Percentiles rank a stretch among this genome's conserved stretches.
Conservation (phyloP, 768 basidiomycete species). For the Calocybe cyanea region DNA sequence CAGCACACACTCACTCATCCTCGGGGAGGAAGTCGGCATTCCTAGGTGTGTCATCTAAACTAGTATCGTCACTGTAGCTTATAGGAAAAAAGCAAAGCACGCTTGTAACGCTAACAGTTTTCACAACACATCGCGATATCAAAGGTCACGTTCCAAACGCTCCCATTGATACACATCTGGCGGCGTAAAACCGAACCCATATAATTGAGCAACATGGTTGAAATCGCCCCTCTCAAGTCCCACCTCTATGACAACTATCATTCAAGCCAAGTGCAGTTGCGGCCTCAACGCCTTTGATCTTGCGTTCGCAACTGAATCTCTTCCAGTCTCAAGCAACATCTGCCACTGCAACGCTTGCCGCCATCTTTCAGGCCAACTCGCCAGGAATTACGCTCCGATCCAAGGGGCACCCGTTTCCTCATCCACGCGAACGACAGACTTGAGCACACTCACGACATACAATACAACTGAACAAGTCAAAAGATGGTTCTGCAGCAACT, state of each 20-base stretch:
- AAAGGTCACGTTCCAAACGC: too few relatives aligned
- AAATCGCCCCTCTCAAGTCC: too few relatives aligned
- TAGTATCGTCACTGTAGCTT: too few relatives aligned
- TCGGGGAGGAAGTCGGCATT: too few relatives aligned
- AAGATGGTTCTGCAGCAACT: conserved; percentile 11
- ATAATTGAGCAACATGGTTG: too few relatives aligned
- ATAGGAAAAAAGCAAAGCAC: too few relatives aligned
- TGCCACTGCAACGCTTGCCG: conserved; percentile 27
- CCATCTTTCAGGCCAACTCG: conserved; percentile 21
- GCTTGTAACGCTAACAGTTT: too few relatives aligned
- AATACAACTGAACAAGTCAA: conserved; percentile 7
- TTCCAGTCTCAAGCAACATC: conserved; percentile 16
- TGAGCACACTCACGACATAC: conserved; percentile 9
- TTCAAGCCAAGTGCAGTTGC: conserved; percentile 25
- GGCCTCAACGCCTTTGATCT: conserved; percentile 18
- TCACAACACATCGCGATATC: too few relatives aligned
- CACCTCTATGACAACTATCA: conserved; percentile 16
- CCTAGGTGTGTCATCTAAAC: too few relatives aligned
- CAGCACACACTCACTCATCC: too few relatives aligned
- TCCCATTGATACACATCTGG: too few relatives aligned
- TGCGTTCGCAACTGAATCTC: conserved; percentile 15
- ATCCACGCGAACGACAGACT: conserved; percentile 4
- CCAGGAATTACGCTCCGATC: conserved; percentile 14
- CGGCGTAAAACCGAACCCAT: too few relatives aligned
- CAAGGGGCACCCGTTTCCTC: conserved; percentile 8